Base-by-base conservation (phyloP, 345 rosid genomes). In the Garcia nutans region DNA sequence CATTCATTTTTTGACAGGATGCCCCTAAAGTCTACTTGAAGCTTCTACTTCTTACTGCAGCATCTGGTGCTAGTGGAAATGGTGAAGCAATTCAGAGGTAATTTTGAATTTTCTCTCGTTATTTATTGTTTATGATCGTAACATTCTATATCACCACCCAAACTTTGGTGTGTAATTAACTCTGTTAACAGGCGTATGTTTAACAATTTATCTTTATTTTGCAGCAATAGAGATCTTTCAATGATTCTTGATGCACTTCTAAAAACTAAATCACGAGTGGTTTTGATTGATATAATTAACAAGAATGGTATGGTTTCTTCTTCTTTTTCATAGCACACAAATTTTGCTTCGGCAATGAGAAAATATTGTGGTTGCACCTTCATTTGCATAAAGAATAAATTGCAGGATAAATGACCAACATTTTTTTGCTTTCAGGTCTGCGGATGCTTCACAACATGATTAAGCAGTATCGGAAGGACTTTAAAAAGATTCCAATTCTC, bases 191-290 rank as follows among this genome's bases (percentile, higher is more conserved):
- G 55, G 11, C 3, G 15, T 31, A 59, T 22, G 41, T 71, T 70
- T 79, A 73, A 26, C 22, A 52, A 58, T 71, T 82, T 84, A 12
- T 59, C 71, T 81, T 76, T 77, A 26, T 84, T 26, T 81, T 80
- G 86, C 93, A 96, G 99, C 87, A 96, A 91, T 84, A 95, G 97
- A 76, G 99, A 96, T 80, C 96, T 96, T 76, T 96, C 99, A 63
- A 96, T 96, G 98, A 92, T 96, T 76, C 97, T 96, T 68, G 99
- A 93, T 88, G 99, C 97, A n/a, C 90, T 96, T 76, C 85, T 96
- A 72, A 96, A 96, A 85, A 93, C 99, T 81, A 93, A 89, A 82
- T 96, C 99, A n/a, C 83, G 91, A 78, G 67, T 77, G 50, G 99
- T 93, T 70, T 79, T 96, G 77, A 79, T 84, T 76, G 99, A 96